phyloP scores from a whole-genome alignment of 805 yeast genomes.

The Saturnispora halmiae region DNA sequence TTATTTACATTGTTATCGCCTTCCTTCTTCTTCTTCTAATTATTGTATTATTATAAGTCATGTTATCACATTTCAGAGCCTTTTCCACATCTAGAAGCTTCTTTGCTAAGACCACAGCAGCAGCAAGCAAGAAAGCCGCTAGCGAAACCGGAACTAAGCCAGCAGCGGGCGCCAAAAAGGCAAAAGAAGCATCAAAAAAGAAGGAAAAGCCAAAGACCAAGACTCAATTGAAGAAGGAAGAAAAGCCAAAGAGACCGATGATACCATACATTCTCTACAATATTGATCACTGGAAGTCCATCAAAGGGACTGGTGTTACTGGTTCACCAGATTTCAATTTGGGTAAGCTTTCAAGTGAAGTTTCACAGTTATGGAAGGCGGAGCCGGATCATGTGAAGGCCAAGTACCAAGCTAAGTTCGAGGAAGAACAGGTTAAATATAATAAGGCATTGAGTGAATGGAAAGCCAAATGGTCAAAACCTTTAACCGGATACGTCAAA shows the following conservation, averaged over 20 bases:
- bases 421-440: conserved; percentile 10
- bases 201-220: conserved; percentile 10
- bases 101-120: background rate
- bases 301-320: conserved; percentile 5
- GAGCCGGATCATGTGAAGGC: conserved; percentile 16
- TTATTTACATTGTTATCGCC: background rate
- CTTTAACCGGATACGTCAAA: conserved; percentile 19
- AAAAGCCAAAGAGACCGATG: conserved; percentile 20
- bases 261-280: conserved; percentile 15
- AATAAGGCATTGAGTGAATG: conserved; percentile 17
- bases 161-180: background rate
- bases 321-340: background rate
- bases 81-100: background rate
- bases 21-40: background rate
- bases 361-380: conserved; percentile 17
- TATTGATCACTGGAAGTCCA: conserved; percentile 13
- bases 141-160: background rate
- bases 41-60: background rate
- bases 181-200: conserved; percentile 4
- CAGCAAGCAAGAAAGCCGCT: background rate
- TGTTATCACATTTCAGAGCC: background rate
- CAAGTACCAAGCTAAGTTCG: conserved; percentile 11
- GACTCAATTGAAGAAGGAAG: conserved; percentile 11
- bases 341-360: conserved; percentile 9
- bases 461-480: conserved; percentile 19